phyloP scores from a whole-genome alignment of 2,329 filamentous ascomycete species.

The Karstenula rhodostoma region DNA sequence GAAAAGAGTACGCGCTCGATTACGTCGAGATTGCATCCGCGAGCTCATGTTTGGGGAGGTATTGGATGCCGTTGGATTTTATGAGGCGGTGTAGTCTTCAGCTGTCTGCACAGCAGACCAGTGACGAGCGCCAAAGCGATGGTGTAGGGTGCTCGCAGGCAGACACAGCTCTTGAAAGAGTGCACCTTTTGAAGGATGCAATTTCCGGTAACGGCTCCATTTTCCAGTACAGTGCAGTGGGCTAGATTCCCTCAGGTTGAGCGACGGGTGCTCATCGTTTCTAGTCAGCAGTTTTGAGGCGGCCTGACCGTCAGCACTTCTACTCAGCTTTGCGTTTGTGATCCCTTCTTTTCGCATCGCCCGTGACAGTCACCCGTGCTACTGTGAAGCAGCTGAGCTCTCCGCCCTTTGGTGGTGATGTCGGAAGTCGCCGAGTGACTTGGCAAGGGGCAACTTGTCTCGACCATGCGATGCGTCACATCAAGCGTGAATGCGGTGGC shows the following conservation, averaged over 20 bases:
- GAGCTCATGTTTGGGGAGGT: background rate
- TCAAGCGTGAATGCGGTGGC: background rate
- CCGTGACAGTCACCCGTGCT: background rate
- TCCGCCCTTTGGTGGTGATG: background rate
- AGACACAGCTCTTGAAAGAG: too few species aligned
- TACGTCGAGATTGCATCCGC: background rate
- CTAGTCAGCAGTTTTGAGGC: background rate
- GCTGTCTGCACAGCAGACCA: background rate
- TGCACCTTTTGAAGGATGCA: background rate
- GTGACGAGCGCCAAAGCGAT: background rate
- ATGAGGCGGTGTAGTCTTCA: background rate
- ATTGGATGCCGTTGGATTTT: background rate
- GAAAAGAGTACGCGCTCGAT: background rate
- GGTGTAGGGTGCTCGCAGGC: background rate
- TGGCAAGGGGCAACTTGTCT: background rate
- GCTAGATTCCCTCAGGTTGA: background rate
- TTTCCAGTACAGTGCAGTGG: background rate
- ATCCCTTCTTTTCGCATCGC: slow-evolving; percentile 2
- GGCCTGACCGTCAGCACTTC: slow-evolving; percentile 8
- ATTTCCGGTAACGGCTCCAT: background rate
- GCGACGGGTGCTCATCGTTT: background rate
- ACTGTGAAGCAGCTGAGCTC: background rate
- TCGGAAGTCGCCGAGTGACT: background rate
- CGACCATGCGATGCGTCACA: background rate
- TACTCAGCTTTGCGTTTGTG: slow-evolving; percentile 3